Conservation (phyloP, 495 filamentous ascomycete species). For the Margaritispora aquatica region DNA sequence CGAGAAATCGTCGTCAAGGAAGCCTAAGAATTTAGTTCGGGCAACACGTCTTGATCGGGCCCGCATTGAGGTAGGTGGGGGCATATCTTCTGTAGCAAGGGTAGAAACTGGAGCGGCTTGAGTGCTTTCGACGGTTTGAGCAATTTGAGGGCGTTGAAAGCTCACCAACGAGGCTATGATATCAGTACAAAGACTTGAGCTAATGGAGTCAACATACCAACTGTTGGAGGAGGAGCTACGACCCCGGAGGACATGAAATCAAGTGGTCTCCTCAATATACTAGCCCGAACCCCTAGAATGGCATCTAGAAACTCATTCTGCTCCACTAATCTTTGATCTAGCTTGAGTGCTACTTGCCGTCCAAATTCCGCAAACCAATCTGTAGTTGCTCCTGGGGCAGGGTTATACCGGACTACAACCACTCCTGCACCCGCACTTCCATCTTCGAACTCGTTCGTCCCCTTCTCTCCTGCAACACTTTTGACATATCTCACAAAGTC, state of each 20-base stretch:
- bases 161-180: not conserved
- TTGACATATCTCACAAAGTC: slow-evolving; percentile 77
- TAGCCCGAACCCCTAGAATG: slow-evolving; percentile 72
- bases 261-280: slow-evolving; percentile 58
- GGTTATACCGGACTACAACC: slow-evolving; percentile 70
- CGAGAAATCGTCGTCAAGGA: slow-evolving; percentile 34
- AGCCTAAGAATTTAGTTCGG: slow-evolving; percentile 68
- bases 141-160: not conserved
- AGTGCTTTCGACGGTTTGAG: slow-evolving; percentile 11
- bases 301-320: slow-evolving; percentile 92
- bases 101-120: slow-evolving; percentile 2
- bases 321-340: slow-evolving; percentile 77
- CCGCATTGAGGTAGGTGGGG: slow-evolving; percentile 26
- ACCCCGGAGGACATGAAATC: slow-evolving; percentile 24
- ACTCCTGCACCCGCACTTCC: slow-evolving; percentile 61
- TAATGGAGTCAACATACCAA: not conserved
- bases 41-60: slow-evolving; percentile 36
- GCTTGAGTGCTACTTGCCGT: slow-evolving; percentile 55
- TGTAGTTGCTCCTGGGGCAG: slow-evolving; percentile 49
- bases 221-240: slow-evolving; percentile 8
- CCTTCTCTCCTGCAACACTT: slow-evolving; percentile 66
- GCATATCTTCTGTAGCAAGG: not conserved
- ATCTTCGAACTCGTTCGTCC: slow-evolving; percentile 53
- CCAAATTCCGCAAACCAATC: slow-evolving; percentile 67
- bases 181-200: slow-evolving; percentile 2